These are phyloP conservation scores for Haberlea rhodopensis DNA, from an alignment of 257 asterid species.

Conservation along the genomic window DNA sequence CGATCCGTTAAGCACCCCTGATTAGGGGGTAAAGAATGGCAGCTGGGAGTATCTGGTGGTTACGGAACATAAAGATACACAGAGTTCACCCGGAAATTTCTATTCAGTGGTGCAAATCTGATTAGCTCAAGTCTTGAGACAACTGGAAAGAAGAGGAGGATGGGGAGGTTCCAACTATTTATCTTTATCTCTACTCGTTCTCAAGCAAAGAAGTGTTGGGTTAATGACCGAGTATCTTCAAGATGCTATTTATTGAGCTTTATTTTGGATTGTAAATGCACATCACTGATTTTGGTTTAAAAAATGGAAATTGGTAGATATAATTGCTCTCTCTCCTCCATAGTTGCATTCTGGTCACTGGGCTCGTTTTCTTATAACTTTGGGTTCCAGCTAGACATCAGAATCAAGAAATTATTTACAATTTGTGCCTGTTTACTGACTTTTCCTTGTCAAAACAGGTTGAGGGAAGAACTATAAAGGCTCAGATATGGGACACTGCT, in stretches of 20 bases:
- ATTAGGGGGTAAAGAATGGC: background rate
- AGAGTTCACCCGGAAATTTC: background rate
- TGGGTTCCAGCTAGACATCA: background rate
- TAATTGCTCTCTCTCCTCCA: background rate
- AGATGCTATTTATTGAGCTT: background rate
- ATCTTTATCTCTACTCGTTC: background rate
- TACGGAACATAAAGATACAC: background rate
- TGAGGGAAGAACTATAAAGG: constrained; percentile 89
- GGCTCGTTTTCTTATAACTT: background rate
- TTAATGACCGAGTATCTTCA: background rate
- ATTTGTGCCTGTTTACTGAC: constrained; percentile 9
- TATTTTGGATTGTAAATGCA: background rate
- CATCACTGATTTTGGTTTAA: constrained; percentile 9
- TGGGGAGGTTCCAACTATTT: background rate
- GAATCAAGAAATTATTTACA: background rate
- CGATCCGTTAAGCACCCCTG: too few species aligned
- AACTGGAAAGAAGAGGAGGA: background rate
- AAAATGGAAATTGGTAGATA: background rate
- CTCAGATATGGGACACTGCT: constrained; percentile 99
- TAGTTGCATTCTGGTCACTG: constrained; percentile 1
- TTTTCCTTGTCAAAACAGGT: constrained; percentile 37
- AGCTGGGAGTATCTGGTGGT: background rate
- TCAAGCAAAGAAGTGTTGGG: background rate
- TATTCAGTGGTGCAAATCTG: background rate
- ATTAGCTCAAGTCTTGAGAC: background rate